These are phyloP conservation scores for Pythium apleroticum DNA, from an alignment of 352 stramenopile genomes.

Conservation along the genomic window DNA sequence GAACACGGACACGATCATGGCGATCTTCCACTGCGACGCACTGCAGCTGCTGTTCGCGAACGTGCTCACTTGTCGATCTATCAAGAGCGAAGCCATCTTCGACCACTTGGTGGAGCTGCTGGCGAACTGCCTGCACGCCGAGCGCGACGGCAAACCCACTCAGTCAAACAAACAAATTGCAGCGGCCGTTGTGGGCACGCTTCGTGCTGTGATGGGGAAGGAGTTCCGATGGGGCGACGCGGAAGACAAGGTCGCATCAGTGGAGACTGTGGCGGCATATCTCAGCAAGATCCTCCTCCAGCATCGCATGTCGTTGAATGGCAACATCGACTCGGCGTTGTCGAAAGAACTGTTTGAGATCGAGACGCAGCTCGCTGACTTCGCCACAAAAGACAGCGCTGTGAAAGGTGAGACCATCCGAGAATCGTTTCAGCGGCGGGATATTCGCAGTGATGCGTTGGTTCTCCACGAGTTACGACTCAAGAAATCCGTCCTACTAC, in stretches of 20 bases:
- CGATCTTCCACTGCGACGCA: constrained; percentile 70
- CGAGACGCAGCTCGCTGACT: constrained; percentile 44
- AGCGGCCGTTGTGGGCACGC: constrained; percentile 37
- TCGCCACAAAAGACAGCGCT: constrained; percentile 44
- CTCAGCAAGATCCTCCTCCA: constrained; percentile 54
- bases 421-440: constrained; percentile 73
- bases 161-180: constrained; percentile 44
- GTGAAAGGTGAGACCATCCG: constrained; percentile 73
- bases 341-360: constrained; percentile 53
- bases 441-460: constrained; percentile 72
- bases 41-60: constrained; percentile 63
- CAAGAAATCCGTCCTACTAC: constrained; percentile 10
- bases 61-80: constrained; percentile 43
- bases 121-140: constrained; percentile 56
- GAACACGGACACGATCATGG: constrained; percentile 61
- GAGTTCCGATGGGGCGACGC: constrained; percentile 1
- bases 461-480: constrained; percentile 47
- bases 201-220: constrained; percentile 38
- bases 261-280: constrained; percentile 38
- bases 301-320: constrained; percentile 49
- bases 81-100: constrained; percentile 37
- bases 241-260: constrained; percentile 17
- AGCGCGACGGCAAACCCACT: constrained; percentile 32
- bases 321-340: constrained; percentile 37
- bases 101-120: constrained; percentile 60